These are phyloP conservation scores for Luvunga scandens DNA, from an alignment of 345 rosid species.

Conservation along the genomic window DNA sequence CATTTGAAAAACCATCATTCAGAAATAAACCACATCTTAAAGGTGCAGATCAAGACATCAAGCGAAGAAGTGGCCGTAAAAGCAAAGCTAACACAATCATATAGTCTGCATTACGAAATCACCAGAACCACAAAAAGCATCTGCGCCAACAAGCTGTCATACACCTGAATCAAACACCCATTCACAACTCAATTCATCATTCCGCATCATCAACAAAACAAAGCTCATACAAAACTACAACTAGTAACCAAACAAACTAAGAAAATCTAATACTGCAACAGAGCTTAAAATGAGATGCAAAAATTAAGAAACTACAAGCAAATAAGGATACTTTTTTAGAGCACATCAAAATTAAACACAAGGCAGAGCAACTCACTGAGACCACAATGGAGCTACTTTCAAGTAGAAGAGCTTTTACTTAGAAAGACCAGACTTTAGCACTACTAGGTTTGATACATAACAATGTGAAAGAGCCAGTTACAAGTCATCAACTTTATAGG, in stretches of 20 bases:
- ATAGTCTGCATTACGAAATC: conserved; percentile 75
- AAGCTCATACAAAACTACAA: conserved; percentile 17
- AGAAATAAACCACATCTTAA: conserved; percentile 54
- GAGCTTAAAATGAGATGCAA: neutral
- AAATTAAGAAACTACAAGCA: neutral
- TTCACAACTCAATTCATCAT: conserved; percentile 72
- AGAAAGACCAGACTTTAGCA: neutral
- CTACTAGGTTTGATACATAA: neutral
- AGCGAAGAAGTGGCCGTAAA: conserved; percentile 46
- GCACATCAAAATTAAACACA: neutral
- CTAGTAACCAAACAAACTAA: neutral
- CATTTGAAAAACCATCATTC: conserved; percentile 49
- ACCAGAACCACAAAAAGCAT: conserved; percentile 94
- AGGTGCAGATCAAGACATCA: conserved; percentile 44
- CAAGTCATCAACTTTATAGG: neutral
- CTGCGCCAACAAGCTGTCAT: conserved; percentile 88
- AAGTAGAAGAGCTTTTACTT: neutral
- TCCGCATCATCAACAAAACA: conserved; percentile 32
- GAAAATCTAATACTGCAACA: neutral
- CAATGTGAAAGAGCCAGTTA: neutral
- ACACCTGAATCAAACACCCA: conserved; percentile 94
- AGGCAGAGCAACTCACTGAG: neutral
- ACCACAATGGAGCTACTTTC: neutral
- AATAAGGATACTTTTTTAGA: neutral
- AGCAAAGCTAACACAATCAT: conserved; percentile 74